These are phyloP conservation scores for Fomitopsis palustris DNA, from an alignment of 1,284 basidiomycete species.

Conservation along the genomic window DNA sequence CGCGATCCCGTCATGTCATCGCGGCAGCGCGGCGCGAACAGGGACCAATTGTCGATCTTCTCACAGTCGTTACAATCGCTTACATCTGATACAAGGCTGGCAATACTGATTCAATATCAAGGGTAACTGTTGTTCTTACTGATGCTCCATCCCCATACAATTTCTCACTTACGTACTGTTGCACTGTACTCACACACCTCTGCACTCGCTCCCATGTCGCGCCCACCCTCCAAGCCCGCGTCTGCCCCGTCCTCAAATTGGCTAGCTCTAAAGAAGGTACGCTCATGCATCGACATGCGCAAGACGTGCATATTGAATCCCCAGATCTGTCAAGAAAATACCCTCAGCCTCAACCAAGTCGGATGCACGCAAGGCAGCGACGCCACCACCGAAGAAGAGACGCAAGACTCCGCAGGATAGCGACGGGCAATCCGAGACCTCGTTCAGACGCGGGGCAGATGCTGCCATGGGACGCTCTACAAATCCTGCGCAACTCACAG, in stretches of 20 bases:
- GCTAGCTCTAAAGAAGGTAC: conserved; percentile 45
- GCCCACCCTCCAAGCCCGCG: background rate
- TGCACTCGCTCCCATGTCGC: background rate
- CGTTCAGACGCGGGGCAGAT: conserved; percentile 15
- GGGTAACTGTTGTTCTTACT: background rate
- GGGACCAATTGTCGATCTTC: background rate
- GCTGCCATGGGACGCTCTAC: background rate
- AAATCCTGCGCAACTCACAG: background rate
- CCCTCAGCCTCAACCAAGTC: background rate
- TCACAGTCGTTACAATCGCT: background rate
- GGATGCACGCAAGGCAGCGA: background rate
- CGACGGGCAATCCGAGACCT: conserved; percentile 8
- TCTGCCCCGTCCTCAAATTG: conserved; percentile 45
- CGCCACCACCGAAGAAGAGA: background rate
- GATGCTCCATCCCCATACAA: background rate
- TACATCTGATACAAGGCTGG: background rate
- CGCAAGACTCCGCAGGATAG: background rate
- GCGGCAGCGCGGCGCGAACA: background rate
- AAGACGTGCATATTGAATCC: background rate
- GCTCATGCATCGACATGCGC: conserved; percentile 1
- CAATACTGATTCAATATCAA: background rate
- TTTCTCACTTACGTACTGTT: background rate
- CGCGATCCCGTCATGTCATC: too few relatives aligned
- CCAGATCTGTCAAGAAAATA: background rate
- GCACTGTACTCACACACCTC: background rate